Evolutionary conservation across 73 alveolate genomes (phyloP).

Genomic region (Tetrahymena malaccensis): DNA sequence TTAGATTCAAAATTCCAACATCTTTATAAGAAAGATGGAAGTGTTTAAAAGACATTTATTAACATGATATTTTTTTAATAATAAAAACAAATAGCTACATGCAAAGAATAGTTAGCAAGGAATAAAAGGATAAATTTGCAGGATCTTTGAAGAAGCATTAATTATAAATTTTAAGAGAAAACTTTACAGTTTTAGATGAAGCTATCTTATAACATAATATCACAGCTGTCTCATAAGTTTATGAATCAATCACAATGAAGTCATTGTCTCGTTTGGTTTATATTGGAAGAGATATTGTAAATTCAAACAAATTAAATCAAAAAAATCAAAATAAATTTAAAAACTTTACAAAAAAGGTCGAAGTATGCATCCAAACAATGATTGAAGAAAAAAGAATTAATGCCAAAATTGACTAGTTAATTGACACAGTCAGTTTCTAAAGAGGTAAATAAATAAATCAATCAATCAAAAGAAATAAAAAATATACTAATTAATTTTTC

Average conservation of each 20-base stretch:
- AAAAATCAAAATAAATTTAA: neutral
- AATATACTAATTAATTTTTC: neutral
- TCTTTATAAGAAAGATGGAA: too few species aligned
- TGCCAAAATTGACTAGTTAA: neutral
- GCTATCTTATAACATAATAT: neutral
- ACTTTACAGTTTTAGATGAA: neutral
- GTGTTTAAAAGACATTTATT: too few species aligned
- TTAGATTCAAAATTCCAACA: too few species aligned
- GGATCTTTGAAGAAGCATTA: neutral
- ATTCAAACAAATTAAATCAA: neutral
- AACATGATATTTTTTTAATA: too few species aligned
- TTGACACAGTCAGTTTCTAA: neutral
- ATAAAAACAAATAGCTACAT: neutral
- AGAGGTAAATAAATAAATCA: neutral
- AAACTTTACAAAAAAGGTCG: neutral
- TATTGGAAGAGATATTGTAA: neutral
- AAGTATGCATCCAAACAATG: neutral
- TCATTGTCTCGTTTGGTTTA: neutral
- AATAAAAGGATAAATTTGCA: neutral
- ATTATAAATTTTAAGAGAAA: neutral
- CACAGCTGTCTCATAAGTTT: neutral
- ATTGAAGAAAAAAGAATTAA: neutral
- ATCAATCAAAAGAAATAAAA: too few species aligned
- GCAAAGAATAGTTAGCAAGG: neutral
- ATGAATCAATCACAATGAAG: neutral